Evolutionary conservation across 2,329 filamentous ascomycete genomes (phyloP), one percentile per base, ranked within the genome.

Genomic region (Cephalotrichum gorgonifer): DNA sequence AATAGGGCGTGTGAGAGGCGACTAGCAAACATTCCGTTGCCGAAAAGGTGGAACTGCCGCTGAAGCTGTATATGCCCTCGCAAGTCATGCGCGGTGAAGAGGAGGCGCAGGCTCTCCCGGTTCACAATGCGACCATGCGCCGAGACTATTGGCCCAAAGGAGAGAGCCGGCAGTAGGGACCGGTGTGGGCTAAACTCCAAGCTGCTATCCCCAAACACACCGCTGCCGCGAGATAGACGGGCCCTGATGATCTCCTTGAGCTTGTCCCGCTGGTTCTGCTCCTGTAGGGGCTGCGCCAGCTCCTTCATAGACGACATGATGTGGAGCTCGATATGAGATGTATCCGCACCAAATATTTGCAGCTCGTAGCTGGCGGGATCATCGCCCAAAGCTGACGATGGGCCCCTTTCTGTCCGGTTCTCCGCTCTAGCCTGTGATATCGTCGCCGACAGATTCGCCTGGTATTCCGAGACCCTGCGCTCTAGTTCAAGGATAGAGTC

Each of bases 1-100:
- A 97, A 97, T 0, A 98, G 72, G 1, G 89, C 85, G 48, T 88
- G 82, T 0, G 87, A 85, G 1, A 98, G 73, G 2, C 84, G 81
- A 46, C 84, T 85, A 47, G 85, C 82, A 62, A 96, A 96, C 15
- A 87, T 73, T 6, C 89, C 89, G 57, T 93, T 89, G 2, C 88
- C 86, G 6, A 97, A 72, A 2, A 97, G 74, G 47, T 94, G 86
- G 54, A 93, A 96, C 41, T 84, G 78, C 51, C 79, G 80, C 58
- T 95, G 88, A 2, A 95, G 60, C 4, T 74, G 72, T 0, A 97
- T 68, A 59, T 97, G 89, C 2, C 77, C 69, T 15, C 79, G 76
- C 4, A 98, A 66, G 9, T 79, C 71, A 59, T 95, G 86, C 6
- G 80, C 73, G 17, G 76, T 76, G 61, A 96, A 94, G 20, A 97